Evolutionary conservation across 2,329 filamentous ascomycete species (phyloP), one percentile per base, ranked within the genome.

Genomic region (Cordyceps javanica): DNA sequence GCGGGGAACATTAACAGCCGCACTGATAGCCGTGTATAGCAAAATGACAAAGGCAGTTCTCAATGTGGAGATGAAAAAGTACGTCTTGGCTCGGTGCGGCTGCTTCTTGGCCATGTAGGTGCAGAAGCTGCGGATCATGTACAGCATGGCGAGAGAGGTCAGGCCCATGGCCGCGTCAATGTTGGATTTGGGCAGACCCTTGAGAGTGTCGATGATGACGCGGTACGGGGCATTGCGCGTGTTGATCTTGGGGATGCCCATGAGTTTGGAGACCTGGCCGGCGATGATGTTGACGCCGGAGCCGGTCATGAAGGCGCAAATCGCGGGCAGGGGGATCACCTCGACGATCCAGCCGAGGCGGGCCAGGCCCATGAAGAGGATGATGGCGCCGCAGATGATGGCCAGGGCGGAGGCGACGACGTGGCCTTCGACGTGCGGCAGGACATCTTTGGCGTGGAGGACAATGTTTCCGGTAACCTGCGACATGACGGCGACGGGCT

Each of bases 11-110:
- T 91, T 91, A 63, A 82, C 82, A 9, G 88, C 80, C 62, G 82
- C 90, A 71, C 88, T 89, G 69, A 93, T 88, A 64, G 89, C 75
- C 8, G 88, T 90, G 73, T 92, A 93, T 2, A 94, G 78, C 45
- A 93, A 73, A 60, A 94, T 91, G 63, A 92, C 86, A 67, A 94
- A 91, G 1, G 84, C 88, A 5, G 89, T 90, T 38, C 90, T 85
- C 39, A 94, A 78, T 0, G 90, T 93, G 19, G 85, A 88, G 53
- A 86, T 70, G 75, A 93, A 92, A 73, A 93, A 93, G 78, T 83
- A 91, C 1, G 82, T 65, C 78, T 90, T 91, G 59, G 83, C 80
- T 53, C 79, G 79, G 2, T 78, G 73, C 3, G 90, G 88, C 62
- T 87, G 79, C 68, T 80, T 85, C 72, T 80, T 84, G n/a, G 86